A percentile compares a stretch with the other conserved stretches of the same genome.
Evolutionary conservation across 2,329 filamentous ascomycete genomes (phyloP).

Genomic region (Colletotrichum sp.): DNA sequence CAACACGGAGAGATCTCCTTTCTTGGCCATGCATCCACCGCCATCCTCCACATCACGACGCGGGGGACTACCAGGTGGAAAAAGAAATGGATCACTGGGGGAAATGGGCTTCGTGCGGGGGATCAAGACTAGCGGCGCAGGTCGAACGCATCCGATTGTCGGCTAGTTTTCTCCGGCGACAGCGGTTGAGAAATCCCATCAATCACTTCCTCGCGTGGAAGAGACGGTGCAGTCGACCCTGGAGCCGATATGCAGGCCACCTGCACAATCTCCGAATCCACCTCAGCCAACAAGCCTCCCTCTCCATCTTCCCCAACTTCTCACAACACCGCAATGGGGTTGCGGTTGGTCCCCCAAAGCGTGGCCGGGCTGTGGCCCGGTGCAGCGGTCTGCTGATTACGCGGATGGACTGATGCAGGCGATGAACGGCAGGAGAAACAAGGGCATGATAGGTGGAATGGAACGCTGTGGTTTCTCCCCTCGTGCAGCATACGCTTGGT

Average conservation of each 20-base stretch:
- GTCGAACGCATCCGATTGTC: background rate
- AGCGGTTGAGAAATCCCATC: slow-evolving; percentile 10
- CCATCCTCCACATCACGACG: background rate
- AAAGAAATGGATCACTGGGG: slow-evolving; percentile 14
- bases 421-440: background rate
- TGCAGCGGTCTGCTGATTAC: slow-evolving; percentile 1
- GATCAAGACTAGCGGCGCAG: background rate
- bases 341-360: background rate
- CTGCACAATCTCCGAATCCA: slow-evolving; percentile 17
- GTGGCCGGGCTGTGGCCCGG: background rate
- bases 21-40: slow-evolving; percentile 2
- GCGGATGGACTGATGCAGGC: background rate
- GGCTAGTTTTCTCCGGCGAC: slow-evolving; percentile 11
- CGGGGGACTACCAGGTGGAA: background rate
- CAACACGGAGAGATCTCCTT: background rate
- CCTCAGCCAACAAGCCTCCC: background rate
- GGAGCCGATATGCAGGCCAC: slow-evolving; percentile 1
- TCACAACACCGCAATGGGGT: background rate
- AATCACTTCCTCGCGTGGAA: background rate
- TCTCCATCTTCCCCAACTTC: slow-evolving; percentile 7
- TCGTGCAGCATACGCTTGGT: background rate
- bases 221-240: background rate
- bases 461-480: slow-evolving; percentile 2
- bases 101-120: slow-evolving; percentile 1
- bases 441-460: slow-evolving; percentile 15